Percentiles rank a stretch among this genome's conserved stretches.
Conservation (phyloP, 495 filamentous ascomycete genomes). For the Aspergillus leporis region DNA sequence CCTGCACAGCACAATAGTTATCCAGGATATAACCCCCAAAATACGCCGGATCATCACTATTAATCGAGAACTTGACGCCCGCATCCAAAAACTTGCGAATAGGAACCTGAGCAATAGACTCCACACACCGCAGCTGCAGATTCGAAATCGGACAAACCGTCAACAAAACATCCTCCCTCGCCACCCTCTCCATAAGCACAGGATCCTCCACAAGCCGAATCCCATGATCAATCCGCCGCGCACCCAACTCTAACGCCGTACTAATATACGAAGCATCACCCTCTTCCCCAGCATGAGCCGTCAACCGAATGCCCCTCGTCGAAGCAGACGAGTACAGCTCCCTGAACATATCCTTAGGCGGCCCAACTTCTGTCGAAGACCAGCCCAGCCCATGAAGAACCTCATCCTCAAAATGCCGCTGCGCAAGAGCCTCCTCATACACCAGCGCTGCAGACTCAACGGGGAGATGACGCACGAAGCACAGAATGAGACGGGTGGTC, state of each 20-base stretch:
- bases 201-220: conserved; percentile 63
- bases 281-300: conserved; percentile 76
- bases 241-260: conserved; percentile 61
- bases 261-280: conserved; percentile 66
- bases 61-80: conserved; percentile 68
- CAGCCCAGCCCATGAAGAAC: conserved; percentile 64
- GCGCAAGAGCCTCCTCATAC: conserved; percentile 49
- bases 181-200: conserved; percentile 58
- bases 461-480: conserved; percentile 69
- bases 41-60: conserved; percentile 80
- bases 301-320: conserved; percentile 53
- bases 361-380: conserved; percentile 63
- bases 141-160: conserved; percentile 77
- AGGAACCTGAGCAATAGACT: conserved; percentile 57
- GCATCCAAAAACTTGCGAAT: conserved; percentile 63
- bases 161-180: conserved; percentile 54
- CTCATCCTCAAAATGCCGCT: conserved; percentile 53
- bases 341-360: conserved; percentile 64
- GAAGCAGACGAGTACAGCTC: conserved; percentile 57
- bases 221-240: conserved; percentile 71
- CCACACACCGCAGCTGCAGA: conserved; percentile 61
- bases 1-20: conserved; percentile 75
- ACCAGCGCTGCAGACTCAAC: conserved; percentile 49
- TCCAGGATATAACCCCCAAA: conserved; percentile 77
- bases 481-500: conserved; percentile 63